Evolutionary conservation across 306 rosid species (phyloP).

Genomic region (Leucaena leucocephala): DNA sequence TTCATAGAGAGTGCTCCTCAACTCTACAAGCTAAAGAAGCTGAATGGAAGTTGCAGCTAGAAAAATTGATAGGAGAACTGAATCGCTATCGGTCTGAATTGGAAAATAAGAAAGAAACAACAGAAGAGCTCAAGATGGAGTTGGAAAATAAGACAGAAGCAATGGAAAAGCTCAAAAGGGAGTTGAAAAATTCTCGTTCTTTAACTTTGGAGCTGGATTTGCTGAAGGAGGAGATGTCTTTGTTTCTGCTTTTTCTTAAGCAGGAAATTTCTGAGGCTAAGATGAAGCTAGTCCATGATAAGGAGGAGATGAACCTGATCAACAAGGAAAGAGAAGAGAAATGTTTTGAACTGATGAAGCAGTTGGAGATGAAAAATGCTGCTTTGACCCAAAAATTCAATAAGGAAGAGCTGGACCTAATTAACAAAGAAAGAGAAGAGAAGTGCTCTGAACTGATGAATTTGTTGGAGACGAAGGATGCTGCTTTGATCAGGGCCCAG

Average conservation of each 20-base stretch:
- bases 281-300: conserved; percentile 5
- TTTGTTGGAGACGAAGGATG: conserved; percentile 1
- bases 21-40: conserved; percentile 64
- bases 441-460: conserved; percentile 5
- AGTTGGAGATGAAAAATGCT: conserved; percentile 13
- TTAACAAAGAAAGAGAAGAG: conserved; percentile 8
- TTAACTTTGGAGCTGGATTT: background rate
- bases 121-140: conserved; percentile 11
- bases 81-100: background rate
- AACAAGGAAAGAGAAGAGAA: background rate
- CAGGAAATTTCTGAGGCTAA: conserved; percentile 17
- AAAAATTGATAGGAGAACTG: background rate
- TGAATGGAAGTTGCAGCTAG: conserved; percentile 50
- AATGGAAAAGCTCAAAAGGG: conserved; percentile 7
- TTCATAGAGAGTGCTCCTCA: conserved; percentile 54
- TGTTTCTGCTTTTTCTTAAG: background rate
- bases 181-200: conserved; percentile 11
- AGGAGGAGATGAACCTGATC: conserved; percentile 12
- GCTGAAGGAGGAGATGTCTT: conserved; percentile 21
- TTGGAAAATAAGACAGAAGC: conserved; percentile 5
- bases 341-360: conserved; percentile 6
- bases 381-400: conserved; percentile 1
- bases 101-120: background rate
- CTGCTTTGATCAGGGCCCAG: conserved; percentile 16
- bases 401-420: background rate